A percentile compares a stretch with the other conserved stretches of the same genome.
Evolutionary conservation across 805 yeast genomes (phyloP).

Genomic region (Candida incommunis): DNA sequence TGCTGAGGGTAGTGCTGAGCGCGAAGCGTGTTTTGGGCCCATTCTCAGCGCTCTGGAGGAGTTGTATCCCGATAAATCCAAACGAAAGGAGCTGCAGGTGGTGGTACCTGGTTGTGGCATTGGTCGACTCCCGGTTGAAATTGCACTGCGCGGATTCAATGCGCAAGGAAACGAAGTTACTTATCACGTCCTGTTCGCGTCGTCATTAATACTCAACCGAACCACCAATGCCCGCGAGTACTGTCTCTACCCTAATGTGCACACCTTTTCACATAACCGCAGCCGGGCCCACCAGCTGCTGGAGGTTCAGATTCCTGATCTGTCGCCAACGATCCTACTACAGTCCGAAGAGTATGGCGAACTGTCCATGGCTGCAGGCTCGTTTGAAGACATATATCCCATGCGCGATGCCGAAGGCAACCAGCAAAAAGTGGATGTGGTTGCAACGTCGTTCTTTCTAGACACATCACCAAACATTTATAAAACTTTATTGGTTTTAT

Average conservation of each 20-base stretch:
- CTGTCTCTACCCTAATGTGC: constrained; percentile 30
- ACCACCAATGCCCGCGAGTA: constrained; percentile 5
- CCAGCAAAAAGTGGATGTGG: constrained; percentile 19
- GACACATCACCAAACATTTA: constrained; percentile 83
- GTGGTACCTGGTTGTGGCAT: constrained; percentile 85
- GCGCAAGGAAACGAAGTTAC: constrained; percentile 77
- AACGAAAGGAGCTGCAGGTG: constrained; percentile 22
- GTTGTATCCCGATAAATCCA: constrained; percentile 15
- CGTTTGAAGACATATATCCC: constrained; percentile 55
- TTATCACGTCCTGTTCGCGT: constrained; percentile 59
- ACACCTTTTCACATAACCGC: constrained; percentile 55
- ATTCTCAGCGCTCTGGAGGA: constrained; percentile 30
- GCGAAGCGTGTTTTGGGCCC: constrained; percentile 40
- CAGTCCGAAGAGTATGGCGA: constrained; percentile 11
- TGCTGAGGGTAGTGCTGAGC: constrained; percentile 34
- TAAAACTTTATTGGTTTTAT: constrained; percentile 55
- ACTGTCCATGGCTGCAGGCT: constrained; percentile 64
- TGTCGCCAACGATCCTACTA: constrained; percentile 11
- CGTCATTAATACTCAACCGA: constrained; percentile 17
- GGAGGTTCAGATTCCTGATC: constrained; percentile 24
- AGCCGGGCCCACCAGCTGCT: constrained; percentile 38
- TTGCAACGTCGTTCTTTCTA: constrained; percentile 51
- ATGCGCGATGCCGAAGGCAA: constrained; percentile 21
- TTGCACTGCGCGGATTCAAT: constrained; percentile 28
- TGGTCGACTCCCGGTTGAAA: constrained; percentile 67